Evolutionary conservation across 805 yeast species (phyloP), one percentile per base, ranked within the genome.

Genomic region (Candida hispaniensis): DNA sequence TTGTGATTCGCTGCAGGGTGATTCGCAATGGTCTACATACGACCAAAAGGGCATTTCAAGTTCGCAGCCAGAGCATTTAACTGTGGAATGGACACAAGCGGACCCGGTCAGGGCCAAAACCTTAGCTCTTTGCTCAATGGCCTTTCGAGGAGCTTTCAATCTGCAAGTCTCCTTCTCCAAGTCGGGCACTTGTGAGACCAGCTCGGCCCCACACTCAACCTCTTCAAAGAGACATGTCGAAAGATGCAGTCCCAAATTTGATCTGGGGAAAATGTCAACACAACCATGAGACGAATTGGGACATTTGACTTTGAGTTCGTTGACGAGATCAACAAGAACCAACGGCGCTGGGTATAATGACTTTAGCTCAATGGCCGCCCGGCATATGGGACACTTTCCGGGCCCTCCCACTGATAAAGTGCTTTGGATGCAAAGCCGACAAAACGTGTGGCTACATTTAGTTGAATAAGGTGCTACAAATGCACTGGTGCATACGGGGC

Each of bases 401-500:
- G 14, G 18, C 32, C 18, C 29, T 10, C 22, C 29, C 35, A 18
- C 34, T 38, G 14, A 45, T 34, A 22, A 34, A 6, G 54, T 54
- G 10, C 44, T 39, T 15, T 26, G 30, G 5, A 75, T 56, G 47
- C 83, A 75, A 7, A 55, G 59, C 38, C 60, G 59, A 51, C 85
- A 76, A 45, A 75, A 76, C 0, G 79, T 72, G 48, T 76, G 83
- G 1, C 79, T 79, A 54, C 85, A 76, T 2, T 61, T 51, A 1
- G 83, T 77, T 5, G 75, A 68, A 42, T 66, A 58, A 1, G 85
- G 83, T 20, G 62, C 61, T 6, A 72, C 61, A 42, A 76, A 69
- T 4, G 79, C 79, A 23, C 67, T 66, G 41, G 71, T 75, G 51
- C 85, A 76, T n/a, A 76, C 70, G 3, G 83, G 81, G 44, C 85